These are phyloP conservation scores for Trebouxia sp. DNA, from an alignment of 139 green algal species.

Conservation along the genomic window DNA sequence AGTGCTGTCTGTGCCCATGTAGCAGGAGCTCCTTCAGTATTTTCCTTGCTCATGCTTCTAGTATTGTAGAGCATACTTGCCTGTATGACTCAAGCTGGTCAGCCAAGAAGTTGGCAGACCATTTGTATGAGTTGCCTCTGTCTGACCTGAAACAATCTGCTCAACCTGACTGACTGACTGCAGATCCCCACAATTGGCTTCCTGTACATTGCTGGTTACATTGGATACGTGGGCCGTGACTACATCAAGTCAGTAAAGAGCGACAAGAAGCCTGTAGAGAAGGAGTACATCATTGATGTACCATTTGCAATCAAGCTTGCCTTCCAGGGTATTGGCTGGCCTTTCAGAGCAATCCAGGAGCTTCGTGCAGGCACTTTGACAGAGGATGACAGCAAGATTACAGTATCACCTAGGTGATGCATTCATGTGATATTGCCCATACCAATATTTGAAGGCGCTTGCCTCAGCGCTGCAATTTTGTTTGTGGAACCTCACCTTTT, in stretches of 20 bases:
- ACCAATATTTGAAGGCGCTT: too few species aligned
- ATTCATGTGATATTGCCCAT: too few species aligned
- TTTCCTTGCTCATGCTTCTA: not conserved
- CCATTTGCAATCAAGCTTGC: slow-evolving; percentile 71
- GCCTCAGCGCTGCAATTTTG: slow-evolving; percentile 22
- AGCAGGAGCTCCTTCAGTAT: not conserved
- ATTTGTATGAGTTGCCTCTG: not conserved
- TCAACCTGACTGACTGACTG: not conserved
- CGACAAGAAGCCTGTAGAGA: slow-evolving; percentile 82
- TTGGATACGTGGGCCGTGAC: slow-evolving; percentile 90
- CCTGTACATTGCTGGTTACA: slow-evolving; percentile 97
- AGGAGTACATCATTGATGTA: slow-evolving; percentile 99
- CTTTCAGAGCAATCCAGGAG: slow-evolving; percentile 73
- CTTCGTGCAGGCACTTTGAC: slow-evolving; percentile 75
- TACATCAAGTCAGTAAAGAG: slow-evolving; percentile 79
- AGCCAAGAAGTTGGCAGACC: not conserved
- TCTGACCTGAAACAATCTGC: too few species aligned
- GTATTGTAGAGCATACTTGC: not conserved
- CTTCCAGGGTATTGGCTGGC: slow-evolving; percentile 76
- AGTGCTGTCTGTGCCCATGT: not conserved
- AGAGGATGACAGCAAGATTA: slow-evolving; percentile 91
- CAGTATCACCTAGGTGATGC: slow-evolving; percentile 79
- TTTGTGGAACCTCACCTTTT: not conserved
- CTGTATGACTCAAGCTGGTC: not conserved
- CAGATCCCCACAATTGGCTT: slow-evolving; percentile 95